Evolutionary conservation across 1,284 basidiomycete species (phyloP).

Genomic region (Stereum hirsutum): DNA sequence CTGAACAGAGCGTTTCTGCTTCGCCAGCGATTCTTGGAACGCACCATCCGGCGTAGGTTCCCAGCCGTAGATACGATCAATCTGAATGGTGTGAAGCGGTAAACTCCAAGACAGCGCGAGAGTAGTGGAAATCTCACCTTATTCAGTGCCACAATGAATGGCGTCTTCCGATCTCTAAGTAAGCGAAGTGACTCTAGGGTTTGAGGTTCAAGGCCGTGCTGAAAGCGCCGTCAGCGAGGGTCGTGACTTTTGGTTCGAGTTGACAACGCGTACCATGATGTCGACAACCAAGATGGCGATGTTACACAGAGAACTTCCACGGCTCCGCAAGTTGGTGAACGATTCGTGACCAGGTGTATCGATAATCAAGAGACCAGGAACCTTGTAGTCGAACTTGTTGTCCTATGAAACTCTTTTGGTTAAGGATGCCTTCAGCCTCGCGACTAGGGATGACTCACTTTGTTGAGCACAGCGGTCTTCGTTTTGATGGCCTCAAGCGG

Average conservation of each 20-base stretch:
- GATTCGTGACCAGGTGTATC: conserved; percentile 99
- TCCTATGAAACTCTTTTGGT: conserved; percentile 36
- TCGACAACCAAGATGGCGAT: conserved; percentile 99
- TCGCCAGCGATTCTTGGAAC: conserved; percentile 87
- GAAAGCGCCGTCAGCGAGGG: conserved; percentile 3
- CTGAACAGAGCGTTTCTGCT: conserved; percentile 76
- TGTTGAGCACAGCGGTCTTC: conserved; percentile 91
- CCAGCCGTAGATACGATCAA: conserved; percentile 98
- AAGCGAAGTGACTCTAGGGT: conserved; percentile 94
- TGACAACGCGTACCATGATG: conserved; percentile 70
- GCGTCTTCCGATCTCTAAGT: conserved; percentile 91
- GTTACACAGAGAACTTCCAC: conserved; percentile 97
- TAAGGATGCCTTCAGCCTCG: conserved; percentile 5
- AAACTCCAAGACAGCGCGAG: not conserved
- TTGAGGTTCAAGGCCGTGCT: conserved; percentile 97
- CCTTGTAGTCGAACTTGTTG: conserved; percentile 85
- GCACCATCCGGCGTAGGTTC: conserved; percentile 84
- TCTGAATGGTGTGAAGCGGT: conserved; percentile 35
- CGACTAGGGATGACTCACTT: conserved; percentile 29
- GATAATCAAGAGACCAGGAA: conserved; percentile 94
- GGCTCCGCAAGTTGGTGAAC: conserved; percentile 94
- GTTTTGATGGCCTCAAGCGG: conserved; percentile 92
- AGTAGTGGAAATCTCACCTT: conserved; percentile 73
- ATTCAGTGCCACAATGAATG: conserved; percentile 98
- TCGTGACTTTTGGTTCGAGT: not conserved